Conservation (phyloP, 306 rosid genomes). For the Myrica gale region DNA sequence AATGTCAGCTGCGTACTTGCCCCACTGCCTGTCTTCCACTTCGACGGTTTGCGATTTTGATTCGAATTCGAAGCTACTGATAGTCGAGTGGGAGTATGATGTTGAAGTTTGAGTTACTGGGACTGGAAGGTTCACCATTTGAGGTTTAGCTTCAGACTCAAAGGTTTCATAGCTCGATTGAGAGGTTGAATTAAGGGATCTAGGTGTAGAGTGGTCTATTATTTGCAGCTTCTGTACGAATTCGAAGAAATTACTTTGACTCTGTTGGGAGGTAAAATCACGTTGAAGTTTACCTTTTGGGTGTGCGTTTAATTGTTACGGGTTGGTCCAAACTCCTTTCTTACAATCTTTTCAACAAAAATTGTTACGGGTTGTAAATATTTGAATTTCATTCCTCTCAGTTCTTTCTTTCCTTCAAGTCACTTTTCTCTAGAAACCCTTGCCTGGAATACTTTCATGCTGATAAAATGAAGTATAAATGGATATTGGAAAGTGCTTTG, state of each 20-base stretch:
- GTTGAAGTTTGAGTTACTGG: background rate
- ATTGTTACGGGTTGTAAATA: too few relatives aligned
- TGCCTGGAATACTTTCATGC: too few relatives aligned
- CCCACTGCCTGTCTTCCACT: slow-evolving; percentile 64
- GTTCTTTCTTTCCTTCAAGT: too few relatives aligned
- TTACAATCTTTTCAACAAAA: too few relatives aligned
- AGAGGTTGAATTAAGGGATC: background rate
- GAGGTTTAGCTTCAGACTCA: slow-evolving; percentile 26
- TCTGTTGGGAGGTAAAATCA: slow-evolving; percentile 22
- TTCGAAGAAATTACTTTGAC: slow-evolving; percentile 24
- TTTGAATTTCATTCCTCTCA: too few relatives aligned
- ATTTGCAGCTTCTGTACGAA: slow-evolving; percentile 43
- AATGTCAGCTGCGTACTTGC: slow-evolving; percentile 82
- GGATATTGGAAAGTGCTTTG: too few relatives aligned
- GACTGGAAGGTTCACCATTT: background rate
- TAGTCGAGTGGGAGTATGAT: background rate
- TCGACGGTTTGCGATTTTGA: slow-evolving; percentile 19
- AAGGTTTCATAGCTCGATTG: background rate
- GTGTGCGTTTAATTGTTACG: too few relatives aligned
- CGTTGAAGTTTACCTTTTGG: background rate
- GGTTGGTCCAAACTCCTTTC: too few relatives aligned
- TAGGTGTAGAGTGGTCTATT: slow-evolving; percentile 15
- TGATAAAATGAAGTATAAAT: too few relatives aligned
- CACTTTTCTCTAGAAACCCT: too few relatives aligned
- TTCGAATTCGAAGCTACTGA: slow-evolving; percentile 13